Evolutionary conservation across 768 basidiomycete species (phyloP).

Genomic region (Rhodotorula graminis): DNA sequence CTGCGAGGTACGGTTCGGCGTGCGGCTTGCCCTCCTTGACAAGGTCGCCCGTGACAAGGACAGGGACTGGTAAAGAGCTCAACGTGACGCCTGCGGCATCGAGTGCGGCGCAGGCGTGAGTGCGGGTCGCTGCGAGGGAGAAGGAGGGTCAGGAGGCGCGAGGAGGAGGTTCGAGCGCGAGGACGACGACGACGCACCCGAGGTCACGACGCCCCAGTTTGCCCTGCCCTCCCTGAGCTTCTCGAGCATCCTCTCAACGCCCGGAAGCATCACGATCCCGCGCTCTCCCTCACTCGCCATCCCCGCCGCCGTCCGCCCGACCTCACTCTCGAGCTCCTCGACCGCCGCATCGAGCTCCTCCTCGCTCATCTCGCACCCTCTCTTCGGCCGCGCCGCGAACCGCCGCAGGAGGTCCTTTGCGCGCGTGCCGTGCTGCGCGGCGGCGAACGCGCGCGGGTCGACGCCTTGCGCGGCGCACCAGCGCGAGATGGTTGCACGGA

Average conservation of each 20-base stretch:
- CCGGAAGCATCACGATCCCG: neutral
- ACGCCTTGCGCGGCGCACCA: neutral
- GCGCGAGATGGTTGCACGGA: neutral
- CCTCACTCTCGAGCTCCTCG: neutral
- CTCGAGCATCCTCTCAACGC: neutral
- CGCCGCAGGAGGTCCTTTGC: neutral
- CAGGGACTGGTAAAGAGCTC: neutral
- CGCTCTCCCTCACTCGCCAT: neutral
- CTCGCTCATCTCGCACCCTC: neutral
- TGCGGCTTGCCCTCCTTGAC: neutral
- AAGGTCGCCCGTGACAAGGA: neutral
- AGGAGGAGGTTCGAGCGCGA: neutral
- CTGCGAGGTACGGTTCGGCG: neutral
- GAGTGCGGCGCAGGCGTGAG: slow-evolving; percentile 1
- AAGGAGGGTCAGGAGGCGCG: no score
- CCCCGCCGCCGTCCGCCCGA: neutral
- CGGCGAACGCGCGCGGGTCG: slow-evolving; percentile 6
- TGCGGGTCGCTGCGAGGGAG: neutral
- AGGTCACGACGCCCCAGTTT: slow-evolving; percentile 10
- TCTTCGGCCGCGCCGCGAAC: neutral
- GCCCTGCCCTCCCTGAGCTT: neutral
- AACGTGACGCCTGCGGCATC: neutral
- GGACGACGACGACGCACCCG: neutral
- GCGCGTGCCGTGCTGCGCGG: slow-evolving; percentile 8
- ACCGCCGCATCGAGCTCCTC: neutral